Evolutionary conservation across 768 basidiomycete genomes (phyloP), one percentile per base, ranked within the genome.

Genomic region (Hebeloma cylindrosporum): DNA sequence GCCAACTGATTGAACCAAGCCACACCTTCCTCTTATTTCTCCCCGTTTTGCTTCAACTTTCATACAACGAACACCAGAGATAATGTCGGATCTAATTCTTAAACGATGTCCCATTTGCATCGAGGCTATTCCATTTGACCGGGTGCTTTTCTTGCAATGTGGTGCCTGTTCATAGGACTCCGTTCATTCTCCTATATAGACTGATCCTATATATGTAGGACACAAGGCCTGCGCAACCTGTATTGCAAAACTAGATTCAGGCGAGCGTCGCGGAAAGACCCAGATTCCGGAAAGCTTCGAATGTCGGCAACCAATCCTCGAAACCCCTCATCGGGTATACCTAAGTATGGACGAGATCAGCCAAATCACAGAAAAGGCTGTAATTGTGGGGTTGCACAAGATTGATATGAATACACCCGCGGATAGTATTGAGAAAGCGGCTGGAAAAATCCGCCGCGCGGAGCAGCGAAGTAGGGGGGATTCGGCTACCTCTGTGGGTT

Each of bases 111-210:
- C 38, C 7, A 33, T 40, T 14, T 40, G 45, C 23, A 27, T 18
- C 22, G 38, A 25, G 10, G 14, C 13, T 2, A 27, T 18, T 11
- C 23, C 38, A 6, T 20, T 47, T 27, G 17, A 17, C n/a, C 16
- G 35, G 22, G 30, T 46, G 14, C 35, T 46, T 22, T 46, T 46
- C 18, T 40, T 39, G n/a, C 21, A 40, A 31, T 46, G 45, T n/a
- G 45, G 45, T 40, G 20, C 14, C 30, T 17, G n/a, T 25, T 1
- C 6, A 3, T 5, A 13, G 7, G 2, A 26, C 11, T n/a, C n/a
- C n/a, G n/a, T n/a, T 11, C 7, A 5, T 17, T 20, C 2, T 6
- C 30, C 22, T 8, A 22, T 5, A 7, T 7, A 4, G 23, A 25
- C 5, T 7, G 23, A 14, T 8, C 8, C 2, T 27, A 7, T 13